Evolutionary conservation across 495 filamentous ascomycete species (phyloP).

Genomic region (Rhypophila decipiens): DNA sequence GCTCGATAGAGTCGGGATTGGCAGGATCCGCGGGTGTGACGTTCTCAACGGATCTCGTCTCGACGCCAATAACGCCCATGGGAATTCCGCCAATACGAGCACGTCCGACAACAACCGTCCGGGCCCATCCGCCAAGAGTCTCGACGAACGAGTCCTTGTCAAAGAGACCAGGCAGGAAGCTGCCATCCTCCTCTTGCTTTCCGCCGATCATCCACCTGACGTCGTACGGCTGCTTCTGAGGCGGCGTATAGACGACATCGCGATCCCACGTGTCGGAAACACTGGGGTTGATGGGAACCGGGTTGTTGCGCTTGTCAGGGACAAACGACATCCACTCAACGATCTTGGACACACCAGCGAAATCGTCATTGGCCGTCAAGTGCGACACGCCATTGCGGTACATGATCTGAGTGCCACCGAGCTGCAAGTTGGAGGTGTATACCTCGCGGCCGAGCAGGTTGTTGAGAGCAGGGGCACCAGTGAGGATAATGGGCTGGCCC

Average conservation of each 20-base stretch:
- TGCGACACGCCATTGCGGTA: conserved; percentile 99
- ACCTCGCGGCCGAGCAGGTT: conserved; percentile 97
- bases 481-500: conserved; percentile 97
- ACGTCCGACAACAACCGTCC: conserved; percentile 93
- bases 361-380: conserved; percentile 96
- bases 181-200: conserved; percentile 69
- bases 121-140: conserved; percentile 92
- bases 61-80: conserved; percentile 96
- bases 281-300: conserved; percentile 78
- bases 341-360: conserved; percentile 95
- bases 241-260: conserved; percentile 78
- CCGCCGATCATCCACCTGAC: conserved; percentile 88
- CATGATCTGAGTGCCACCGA: conserved; percentile 99
- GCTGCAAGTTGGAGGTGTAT: conserved; percentile 97
- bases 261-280: conserved; percentile 83
- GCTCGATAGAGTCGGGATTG: conserved; percentile 96
- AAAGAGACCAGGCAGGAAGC: conserved; percentile 85
- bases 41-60: conserved; percentile 94
- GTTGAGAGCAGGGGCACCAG: conserved; percentile 95
- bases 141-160: conserved; percentile 96
- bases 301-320: conserved; percentile 84
- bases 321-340: conserved; percentile 96
- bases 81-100: conserved; percentile 96
- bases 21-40: conserved; percentile 96
- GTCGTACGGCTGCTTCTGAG: conserved; percentile 85